Conservation (phyloP, 257 asterid species). For the Thymus mandschuricus region DNA sequence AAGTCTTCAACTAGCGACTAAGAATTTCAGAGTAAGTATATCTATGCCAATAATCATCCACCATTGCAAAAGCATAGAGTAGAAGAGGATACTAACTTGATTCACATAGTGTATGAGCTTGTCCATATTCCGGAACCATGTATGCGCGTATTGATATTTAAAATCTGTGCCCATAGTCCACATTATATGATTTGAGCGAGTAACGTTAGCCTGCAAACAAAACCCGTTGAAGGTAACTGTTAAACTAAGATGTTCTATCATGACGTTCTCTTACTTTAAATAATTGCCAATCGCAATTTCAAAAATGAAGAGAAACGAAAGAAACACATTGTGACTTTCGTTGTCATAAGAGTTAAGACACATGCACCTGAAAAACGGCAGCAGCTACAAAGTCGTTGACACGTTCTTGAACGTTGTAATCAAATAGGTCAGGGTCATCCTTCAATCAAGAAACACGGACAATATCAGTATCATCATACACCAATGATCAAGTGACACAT, state of each 20-base stretch:
- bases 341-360: conserved; percentile 7
- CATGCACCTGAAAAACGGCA: conserved; percentile 44
- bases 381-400: conserved; percentile 54
- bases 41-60: not conserved
- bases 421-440: conserved; percentile 45
- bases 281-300: not conserved
- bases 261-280: conserved; percentile 6
- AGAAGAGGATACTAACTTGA: conserved; percentile 51
- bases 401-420: conserved; percentile 55
- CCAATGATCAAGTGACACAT: conserved; percentile 19
- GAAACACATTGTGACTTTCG: not conserved
- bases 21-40: not conserved
- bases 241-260: conserved; percentile 12
- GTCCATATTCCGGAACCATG: conserved; percentile 95
- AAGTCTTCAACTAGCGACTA: conserved; percentile 2
- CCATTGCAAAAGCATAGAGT: conserved; percentile 7
- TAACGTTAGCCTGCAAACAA: conserved; percentile 76
- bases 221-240: conserved; percentile 20
- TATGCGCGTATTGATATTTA: conserved; percentile 85
- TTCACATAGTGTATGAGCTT: conserved; percentile 97
- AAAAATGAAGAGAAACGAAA: not conserved
- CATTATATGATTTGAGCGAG: conserved; percentile 95
- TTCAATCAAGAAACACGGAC: conserved; percentile 34
- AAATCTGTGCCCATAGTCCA: conserved; percentile 99
- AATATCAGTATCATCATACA: conserved; percentile 31